Percentiles rank a stretch among this genome's conserved stretches.
These are phyloP conservation scores for Euphorbia lathyris DNA, from an alignment of 345 rosid genomes.

Conservation along the genomic window DNA sequence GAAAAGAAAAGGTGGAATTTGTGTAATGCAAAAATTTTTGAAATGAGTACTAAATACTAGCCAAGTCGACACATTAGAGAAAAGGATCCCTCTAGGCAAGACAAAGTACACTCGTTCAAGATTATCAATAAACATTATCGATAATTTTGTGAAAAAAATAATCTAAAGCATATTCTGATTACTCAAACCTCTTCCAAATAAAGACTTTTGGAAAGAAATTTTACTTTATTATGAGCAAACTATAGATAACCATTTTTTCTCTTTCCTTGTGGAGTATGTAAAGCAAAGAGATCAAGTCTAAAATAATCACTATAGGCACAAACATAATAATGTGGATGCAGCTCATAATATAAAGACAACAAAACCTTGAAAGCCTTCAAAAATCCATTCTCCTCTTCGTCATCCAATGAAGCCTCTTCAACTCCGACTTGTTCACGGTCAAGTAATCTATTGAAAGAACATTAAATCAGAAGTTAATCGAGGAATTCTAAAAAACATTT, in stretches of 20 bases:
- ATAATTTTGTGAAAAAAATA: no score
- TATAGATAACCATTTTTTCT: neutral
- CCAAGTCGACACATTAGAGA: no score
- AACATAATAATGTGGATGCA: neutral
- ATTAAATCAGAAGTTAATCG: neutral
- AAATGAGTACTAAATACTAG: no score
- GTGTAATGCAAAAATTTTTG: no score
- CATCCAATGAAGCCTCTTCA: conserved; percentile 85
- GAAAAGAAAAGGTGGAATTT: no score
- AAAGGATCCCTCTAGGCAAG: neutral
- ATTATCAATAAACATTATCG: no score
- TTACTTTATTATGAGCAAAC: neutral
- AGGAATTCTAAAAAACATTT: neutral
- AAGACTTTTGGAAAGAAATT: neutral
- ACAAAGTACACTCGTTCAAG: neutral
- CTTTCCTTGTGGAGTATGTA: neutral
- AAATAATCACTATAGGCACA: neutral
- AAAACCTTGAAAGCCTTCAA: conserved; percentile 96
- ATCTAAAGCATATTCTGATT: neutral
- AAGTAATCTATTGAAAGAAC: conserved; percentile 58
- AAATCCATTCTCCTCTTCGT: conserved; percentile 94
- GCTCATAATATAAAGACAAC: conserved; percentile 1
- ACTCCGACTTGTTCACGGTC: conserved; percentile 79
- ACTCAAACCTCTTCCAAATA: neutral
- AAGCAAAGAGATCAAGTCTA: neutral